phyloP scores from a whole-genome alignment of 2,329 filamentous ascomycete genomes.

The Thielaviopsis musarum region DNA sequence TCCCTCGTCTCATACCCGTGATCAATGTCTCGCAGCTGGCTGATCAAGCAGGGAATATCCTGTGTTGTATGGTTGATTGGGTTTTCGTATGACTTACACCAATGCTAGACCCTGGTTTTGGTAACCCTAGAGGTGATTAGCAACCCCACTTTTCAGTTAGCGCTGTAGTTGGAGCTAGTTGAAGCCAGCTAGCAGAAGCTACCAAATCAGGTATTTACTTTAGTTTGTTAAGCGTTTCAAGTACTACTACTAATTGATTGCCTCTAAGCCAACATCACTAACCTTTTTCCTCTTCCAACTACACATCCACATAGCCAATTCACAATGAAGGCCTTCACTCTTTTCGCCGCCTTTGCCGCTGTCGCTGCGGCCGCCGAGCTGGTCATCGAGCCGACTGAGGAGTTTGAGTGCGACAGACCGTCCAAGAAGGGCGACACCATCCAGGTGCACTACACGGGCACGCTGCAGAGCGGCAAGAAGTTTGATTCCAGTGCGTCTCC shows the following conservation, averaged over 20 bases:
- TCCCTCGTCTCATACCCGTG: not conserved
- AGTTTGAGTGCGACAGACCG: conserved; percentile 66
- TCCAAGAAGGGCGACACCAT: conserved; percentile 61
- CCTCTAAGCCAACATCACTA: too few relatives aligned
- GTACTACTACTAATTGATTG: too few relatives aligned
- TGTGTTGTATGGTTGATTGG: not conserved
- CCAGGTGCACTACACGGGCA: conserved; percentile 78
- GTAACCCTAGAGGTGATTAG: too few relatives aligned
- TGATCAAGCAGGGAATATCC: not conserved
- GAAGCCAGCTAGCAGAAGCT: too few relatives aligned
- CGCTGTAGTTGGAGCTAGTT: too few relatives aligned
- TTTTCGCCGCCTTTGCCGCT: conserved; percentile 34
- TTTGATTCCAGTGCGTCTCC: conserved; percentile 56
- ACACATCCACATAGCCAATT: conserved; percentile 3
- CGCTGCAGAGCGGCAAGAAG: conserved; percentile 56
- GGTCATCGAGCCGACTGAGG: conserved; percentile 58
- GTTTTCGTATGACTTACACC: too few relatives aligned
- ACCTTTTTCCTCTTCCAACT: not conserved
- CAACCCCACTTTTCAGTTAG: too few relatives aligned
- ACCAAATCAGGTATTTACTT: too few relatives aligned
- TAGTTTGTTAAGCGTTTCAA: too few relatives aligned
- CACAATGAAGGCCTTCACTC: conserved; percentile 31
- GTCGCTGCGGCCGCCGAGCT: conserved; percentile 43
- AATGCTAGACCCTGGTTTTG: too few relatives aligned
- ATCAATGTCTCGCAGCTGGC: not conserved